Evolutionary conservation across 176 grass and related monocot species (phyloP).

Genomic region (Pharus latifolius): DNA sequence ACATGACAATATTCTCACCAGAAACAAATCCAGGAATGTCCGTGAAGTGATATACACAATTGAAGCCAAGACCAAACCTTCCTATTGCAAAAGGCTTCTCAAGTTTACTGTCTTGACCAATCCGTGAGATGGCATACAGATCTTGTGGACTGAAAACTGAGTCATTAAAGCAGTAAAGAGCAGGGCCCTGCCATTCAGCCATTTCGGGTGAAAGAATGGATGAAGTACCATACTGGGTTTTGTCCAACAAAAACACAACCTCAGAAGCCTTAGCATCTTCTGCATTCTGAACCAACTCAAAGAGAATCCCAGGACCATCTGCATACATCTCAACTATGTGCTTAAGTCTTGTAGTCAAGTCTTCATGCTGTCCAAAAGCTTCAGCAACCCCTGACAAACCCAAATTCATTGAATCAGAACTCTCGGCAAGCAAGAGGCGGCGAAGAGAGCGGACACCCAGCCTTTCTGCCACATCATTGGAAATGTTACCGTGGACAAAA

Average conservation of each 20-base stretch:
- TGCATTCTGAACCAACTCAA: slow-evolving; percentile 94
- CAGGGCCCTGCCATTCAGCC: slow-evolving; percentile 97
- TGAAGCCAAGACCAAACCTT: slow-evolving; percentile 95
- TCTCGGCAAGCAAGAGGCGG: slow-evolving; percentile 89
- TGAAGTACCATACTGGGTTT: slow-evolving; percentile 91
- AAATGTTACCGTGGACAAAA: slow-evolving; percentile 98
- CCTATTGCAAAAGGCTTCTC: slow-evolving; percentile 97
- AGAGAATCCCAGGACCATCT: slow-evolving; percentile 96
- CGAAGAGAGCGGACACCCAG: slow-evolving; percentile 91
- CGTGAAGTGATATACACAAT: slow-evolving; percentile 99
- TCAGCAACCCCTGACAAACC: slow-evolving; percentile 96
- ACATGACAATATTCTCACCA: slow-evolving; percentile 97
- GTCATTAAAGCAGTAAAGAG: slow-evolving; percentile 93
- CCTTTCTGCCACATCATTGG: slow-evolving; percentile 92
- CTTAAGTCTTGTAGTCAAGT: slow-evolving; percentile 90
- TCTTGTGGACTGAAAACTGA: slow-evolving; percentile 95
- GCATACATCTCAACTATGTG: slow-evolving; percentile 99
- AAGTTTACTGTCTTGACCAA: slow-evolving; percentile 97
- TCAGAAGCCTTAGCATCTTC: slow-evolving; percentile 98
- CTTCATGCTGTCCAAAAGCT: slow-evolving; percentile 96
- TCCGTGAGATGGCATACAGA: slow-evolving; percentile 94
- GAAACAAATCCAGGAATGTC: slow-evolving; percentile 97
- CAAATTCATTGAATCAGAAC: slow-evolving; percentile 96
- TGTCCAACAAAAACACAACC: slow-evolving; percentile 92
- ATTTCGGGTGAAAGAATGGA: slow-evolving; percentile 99